These are phyloP conservation scores for Ustilaginoidea virens DNA, from an alignment of 2,329 filamentous ascomycete species.

Conservation along the genomic window DNA sequence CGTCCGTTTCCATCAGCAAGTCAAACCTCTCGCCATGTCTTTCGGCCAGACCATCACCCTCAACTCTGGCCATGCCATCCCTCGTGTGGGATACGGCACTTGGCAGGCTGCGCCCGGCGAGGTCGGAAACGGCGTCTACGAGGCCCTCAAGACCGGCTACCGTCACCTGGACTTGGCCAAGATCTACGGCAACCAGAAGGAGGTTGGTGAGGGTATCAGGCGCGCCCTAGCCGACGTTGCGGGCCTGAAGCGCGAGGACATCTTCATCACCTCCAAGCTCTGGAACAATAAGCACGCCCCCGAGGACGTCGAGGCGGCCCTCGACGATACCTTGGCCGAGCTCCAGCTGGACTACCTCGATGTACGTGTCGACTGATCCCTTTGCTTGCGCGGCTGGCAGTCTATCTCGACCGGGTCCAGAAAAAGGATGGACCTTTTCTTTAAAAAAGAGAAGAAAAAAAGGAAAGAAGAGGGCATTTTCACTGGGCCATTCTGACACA, in stretches of 20 bases:
- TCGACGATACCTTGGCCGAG: slow-evolving; percentile 39
- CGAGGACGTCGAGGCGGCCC: slow-evolving; percentile 38
- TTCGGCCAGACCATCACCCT: slow-evolving; percentile 39
- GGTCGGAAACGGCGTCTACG: slow-evolving; percentile 48
- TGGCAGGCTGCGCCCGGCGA: slow-evolving; percentile 53
- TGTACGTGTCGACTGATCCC: slow-evolving; percentile 10
- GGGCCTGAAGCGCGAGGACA: slow-evolving; percentile 36
- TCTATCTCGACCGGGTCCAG: no score
- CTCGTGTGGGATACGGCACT: slow-evolving; percentile 43
- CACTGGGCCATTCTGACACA: slow-evolving; percentile 2
- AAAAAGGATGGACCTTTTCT: no score
- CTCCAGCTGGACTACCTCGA: slow-evolving; percentile 43
- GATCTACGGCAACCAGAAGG: slow-evolving; percentile 48
- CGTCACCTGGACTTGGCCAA: slow-evolving; percentile 41
- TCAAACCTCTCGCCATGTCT: slow-evolving; percentile 31
- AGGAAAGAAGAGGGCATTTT: background rate
- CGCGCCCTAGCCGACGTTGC: slow-evolving; percentile 28
- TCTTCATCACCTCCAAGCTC: slow-evolving; percentile 55
- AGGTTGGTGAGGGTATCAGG: slow-evolving; percentile 40
- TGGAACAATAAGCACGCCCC: slow-evolving; percentile 45
- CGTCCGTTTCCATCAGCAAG: no score
- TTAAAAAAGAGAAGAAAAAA: no score
- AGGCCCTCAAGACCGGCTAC: slow-evolving; percentile 47
- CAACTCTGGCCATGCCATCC: slow-evolving; percentile 50
- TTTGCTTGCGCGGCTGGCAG: background rate